A percentile compares a stretch with the other conserved stretches of the same genome.
Conservation (phyloP, 805 yeast species). For the Sugiyamaella mastotermitis region DNA sequence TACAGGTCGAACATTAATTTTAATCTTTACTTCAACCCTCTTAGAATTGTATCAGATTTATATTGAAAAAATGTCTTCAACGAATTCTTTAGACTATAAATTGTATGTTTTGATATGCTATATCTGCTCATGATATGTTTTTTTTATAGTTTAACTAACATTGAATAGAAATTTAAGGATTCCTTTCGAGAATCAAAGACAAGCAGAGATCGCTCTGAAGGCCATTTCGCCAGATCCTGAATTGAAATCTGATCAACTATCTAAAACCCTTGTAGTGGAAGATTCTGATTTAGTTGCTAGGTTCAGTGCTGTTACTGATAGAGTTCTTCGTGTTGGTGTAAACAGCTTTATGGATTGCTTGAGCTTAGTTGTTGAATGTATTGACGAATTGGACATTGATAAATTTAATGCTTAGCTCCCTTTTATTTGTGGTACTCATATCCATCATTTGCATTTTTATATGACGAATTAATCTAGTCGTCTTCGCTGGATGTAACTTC, state of each 20-base stretch:
- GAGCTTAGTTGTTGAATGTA: slow-evolving; percentile 71
- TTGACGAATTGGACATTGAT: slow-evolving; percentile 62
- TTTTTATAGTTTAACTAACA: slow-evolving; percentile 21
- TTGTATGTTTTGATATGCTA: too few relatives aligned
- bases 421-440: neutral
- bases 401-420: neutral
- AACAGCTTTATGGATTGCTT: slow-evolving; percentile 73
- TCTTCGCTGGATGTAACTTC: too few relatives aligned
- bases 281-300: slow-evolving; percentile 37
- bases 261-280: slow-evolving; percentile 38
- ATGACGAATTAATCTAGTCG: too few relatives aligned
- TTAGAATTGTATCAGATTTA: too few relatives aligned
- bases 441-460: too few relatives aligned
- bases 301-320: slow-evolving; percentile 60
- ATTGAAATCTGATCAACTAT: slow-evolving; percentile 61
- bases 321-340: slow-evolving; percentile 78
- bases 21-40: too few relatives aligned
- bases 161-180: slow-evolving; percentile 36
- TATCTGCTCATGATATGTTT: too few relatives aligned
- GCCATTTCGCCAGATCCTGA: slow-evolving; percentile 74
- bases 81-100: too few relatives aligned
- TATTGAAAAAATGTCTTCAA: too few relatives aligned
- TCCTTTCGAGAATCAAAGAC: slow-evolving; percentile 55
- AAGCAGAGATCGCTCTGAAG: slow-evolving; percentile 58
- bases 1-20: too few relatives aligned